Conservation (phyloP, 2,329 filamentous ascomycete genomes). For the Ophiocordyceps camponoti-saundersi region DNA sequence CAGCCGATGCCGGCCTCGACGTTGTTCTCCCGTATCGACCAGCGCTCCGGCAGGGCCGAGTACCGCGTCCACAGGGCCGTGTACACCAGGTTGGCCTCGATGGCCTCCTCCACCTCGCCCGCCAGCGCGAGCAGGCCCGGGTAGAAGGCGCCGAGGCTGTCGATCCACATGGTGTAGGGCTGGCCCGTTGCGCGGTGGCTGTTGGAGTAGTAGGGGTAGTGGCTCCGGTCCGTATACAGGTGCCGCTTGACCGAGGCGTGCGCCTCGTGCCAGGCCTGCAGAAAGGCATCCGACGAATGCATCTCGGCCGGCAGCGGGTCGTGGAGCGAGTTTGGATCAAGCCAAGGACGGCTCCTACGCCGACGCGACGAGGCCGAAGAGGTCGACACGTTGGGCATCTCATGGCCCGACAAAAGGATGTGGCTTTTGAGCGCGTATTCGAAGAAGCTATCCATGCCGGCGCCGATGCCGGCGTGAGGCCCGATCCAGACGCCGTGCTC, state of each 20-base stretch:
- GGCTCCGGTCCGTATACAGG: conserved; percentile 58
- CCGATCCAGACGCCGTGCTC: conserved; percentile 83
- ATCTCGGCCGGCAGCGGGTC: conserved; percentile 43
- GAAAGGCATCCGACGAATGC: conserved; percentile 61
- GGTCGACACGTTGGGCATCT: conserved; percentile 27
- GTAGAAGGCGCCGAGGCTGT: conserved; percentile 90
- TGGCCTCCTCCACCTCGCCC: conserved; percentile 79
- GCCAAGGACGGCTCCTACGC: conserved; percentile 25
- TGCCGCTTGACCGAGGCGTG: conserved; percentile 81
- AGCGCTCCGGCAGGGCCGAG: conserved; percentile 83
- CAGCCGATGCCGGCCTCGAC: conserved; percentile 79
- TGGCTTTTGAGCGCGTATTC: conserved; percentile 95
- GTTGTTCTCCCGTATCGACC: conserved; percentile 70
- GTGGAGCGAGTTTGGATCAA: conserved; percentile 48
- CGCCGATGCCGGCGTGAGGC: conserved; percentile 82
- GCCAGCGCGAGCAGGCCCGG: conserved; percentile 74
- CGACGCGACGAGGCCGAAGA: conserved; percentile 13
- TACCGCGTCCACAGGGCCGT: conserved; percentile 91
- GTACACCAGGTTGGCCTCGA: conserved; percentile 77
- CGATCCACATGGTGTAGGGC: conserved; percentile 81
- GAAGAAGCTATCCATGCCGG: conserved; percentile 95
- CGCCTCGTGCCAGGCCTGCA: conserved; percentile 69
- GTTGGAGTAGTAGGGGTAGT: conserved; percentile 87
- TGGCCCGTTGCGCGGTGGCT: conserved; percentile 79
- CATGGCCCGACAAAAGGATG: conserved; percentile 69